A percentile compares a stretch with the other conserved stretches of the same genome.
Conservation (phyloP, 1,284 basidiomycete genomes). For the Kwoniella shivajii region DNA sequence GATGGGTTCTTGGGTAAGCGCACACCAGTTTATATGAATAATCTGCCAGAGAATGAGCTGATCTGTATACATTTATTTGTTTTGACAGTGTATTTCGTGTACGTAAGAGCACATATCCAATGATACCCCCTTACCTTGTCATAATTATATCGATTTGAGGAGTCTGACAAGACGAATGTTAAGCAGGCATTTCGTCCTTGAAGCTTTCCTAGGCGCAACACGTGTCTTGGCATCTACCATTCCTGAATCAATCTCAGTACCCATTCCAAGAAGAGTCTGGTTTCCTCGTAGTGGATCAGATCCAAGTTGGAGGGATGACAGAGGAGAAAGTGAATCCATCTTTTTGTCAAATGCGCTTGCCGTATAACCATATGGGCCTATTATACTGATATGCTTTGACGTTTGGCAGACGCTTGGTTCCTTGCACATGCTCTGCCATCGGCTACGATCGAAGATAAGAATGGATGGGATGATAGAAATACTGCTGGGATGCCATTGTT, state of each 20-base stretch:
- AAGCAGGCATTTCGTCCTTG: slow-evolving; percentile 43
- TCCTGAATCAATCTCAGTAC: slow-evolving; percentile 4
- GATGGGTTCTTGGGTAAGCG: slow-evolving; percentile 34
- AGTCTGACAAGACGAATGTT: neutral
- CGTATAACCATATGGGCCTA: neutral
- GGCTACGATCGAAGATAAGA: slow-evolving; percentile 40
- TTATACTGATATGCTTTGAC: slow-evolving; percentile 2
- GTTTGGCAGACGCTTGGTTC: slow-evolving; percentile 44
- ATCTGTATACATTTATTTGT: neutral
- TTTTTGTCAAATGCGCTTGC: too few relatives aligned
- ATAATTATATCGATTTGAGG: too few relatives aligned
- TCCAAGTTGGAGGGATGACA: slow-evolving; percentile 41
- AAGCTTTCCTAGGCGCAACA: slow-evolving; percentile 39
- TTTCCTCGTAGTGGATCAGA: slow-evolving; percentile 36
- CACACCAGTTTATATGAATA: neutral
- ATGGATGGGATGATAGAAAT: slow-evolving; percentile 35
- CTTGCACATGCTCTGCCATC: slow-evolving; percentile 37
- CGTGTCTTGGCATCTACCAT: slow-evolving; percentile 29
- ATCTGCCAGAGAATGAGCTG: neutral
- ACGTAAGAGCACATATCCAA: slow-evolving; percentile 5
- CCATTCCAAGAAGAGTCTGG: slow-evolving; percentile 36
- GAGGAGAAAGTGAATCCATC: slow-evolving; percentile 33
- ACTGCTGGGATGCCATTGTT: slow-evolving; percentile 34
- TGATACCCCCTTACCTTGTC: too few relatives aligned
- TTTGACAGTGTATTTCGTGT: slow-evolving; percentile 32